Evolutionary conservation across 257 asterid species (phyloP).

Genomic region (Echites panduratus): DNA sequence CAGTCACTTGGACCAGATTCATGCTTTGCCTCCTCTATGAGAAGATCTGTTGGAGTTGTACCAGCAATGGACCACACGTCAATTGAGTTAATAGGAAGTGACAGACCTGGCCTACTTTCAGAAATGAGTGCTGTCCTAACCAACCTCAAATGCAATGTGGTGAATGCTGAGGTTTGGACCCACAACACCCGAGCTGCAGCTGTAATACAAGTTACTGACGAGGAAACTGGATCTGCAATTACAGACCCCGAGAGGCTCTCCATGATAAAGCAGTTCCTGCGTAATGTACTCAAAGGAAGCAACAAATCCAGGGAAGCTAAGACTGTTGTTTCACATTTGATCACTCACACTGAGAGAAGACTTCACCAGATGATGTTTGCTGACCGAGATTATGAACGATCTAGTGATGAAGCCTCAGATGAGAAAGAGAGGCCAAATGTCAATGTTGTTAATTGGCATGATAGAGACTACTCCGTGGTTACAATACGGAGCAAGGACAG

Average conservation of each 20-base stretch:
- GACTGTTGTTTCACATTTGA: conserved; percentile 62
- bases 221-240: conserved; percentile 53
- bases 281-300: conserved; percentile 82
- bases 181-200: conserved; percentile 97
- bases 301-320: conserved; percentile 69
- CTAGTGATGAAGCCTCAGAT: conserved; percentile 27
- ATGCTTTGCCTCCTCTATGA: conserved; percentile 87
- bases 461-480: conserved; percentile 79
- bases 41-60: conserved; percentile 80
- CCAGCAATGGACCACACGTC: conserved; percentile 68
- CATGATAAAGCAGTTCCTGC: conserved; percentile 52
- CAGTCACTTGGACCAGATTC: conserved; percentile 99
- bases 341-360: conserved; percentile 73
- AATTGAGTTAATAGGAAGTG: conserved; percentile 83
- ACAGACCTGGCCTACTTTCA: conserved; percentile 93
- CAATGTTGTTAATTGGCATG: conserved; percentile 83
- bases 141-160: conserved; percentile 80
- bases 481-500: conserved; percentile 84
- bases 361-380: conserved; percentile 98
- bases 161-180: conserved; percentile 97
- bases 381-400: conserved; percentile 76
- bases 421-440: conserved; percentile 71
- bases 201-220: conserved; percentile 88
- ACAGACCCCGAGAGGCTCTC: conserved; percentile 55
- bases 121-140: conserved; percentile 97